These are phyloP conservation scores for Myriosclerotinia curreyana DNA, from an alignment of 2,329 filamentous ascomycete species.

Conservation along the genomic window DNA sequence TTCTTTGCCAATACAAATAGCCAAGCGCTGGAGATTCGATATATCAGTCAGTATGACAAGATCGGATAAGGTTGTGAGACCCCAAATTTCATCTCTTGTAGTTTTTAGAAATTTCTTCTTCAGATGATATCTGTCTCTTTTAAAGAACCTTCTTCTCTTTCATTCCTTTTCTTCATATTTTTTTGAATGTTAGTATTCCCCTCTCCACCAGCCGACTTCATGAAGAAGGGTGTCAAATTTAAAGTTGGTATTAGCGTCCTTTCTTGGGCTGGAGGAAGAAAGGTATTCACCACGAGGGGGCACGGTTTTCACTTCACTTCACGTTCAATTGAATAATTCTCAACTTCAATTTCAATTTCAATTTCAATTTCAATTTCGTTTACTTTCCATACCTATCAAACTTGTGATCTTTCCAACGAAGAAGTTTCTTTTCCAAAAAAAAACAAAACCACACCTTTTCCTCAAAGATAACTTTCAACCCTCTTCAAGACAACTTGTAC, in stretches of 20 bases:
- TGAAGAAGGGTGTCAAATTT: slow-evolving; percentile 19
- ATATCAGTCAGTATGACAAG: slow-evolving; percentile 24
- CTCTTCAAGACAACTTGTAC: background rate
- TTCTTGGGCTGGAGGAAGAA: background rate
- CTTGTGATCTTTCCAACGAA: background rate
- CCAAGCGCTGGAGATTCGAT: slow-evolving; percentile 20
- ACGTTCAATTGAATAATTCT: background rate
- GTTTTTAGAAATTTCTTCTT: slow-evolving; percentile 14
- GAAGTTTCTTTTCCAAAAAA: background rate
- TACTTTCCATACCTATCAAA: background rate
- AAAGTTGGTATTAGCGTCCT: slow-evolving; percentile 18
- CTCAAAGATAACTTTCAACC: slow-evolving; percentile 1
- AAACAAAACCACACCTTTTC: too few species aligned
- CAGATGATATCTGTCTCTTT: slow-evolving; percentile 9
- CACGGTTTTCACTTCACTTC: background rate
- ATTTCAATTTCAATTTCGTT: background rate
- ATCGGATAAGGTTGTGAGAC: slow-evolving; percentile 26
- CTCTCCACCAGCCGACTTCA: slow-evolving; percentile 11
- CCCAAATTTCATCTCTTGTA: slow-evolving; percentile 18
- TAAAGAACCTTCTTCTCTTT: background rate
- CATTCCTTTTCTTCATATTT: background rate
- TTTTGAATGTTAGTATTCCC: slow-evolving; percentile 17
- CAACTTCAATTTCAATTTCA: background rate
- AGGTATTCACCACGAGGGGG: slow-evolving; percentile 5
- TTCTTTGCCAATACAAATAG: slow-evolving; percentile 5